phyloP scores from a whole-genome alignment of 164 flowering plant genomes.

The Nelumbo lutea region DNA sequence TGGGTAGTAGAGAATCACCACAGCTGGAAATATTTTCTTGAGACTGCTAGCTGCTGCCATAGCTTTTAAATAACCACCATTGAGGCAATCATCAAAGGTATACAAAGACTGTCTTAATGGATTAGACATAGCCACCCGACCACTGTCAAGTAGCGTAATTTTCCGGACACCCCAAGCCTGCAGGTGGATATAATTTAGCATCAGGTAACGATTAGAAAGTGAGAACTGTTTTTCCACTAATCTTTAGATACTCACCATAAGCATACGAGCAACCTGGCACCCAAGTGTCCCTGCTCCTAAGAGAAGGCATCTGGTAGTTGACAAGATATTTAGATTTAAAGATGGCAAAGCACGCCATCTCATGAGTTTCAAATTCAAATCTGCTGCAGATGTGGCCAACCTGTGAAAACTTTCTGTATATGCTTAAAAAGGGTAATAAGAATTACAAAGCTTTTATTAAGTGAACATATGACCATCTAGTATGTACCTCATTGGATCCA shows the following conservation, averaged over 20 bases:
- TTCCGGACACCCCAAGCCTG: conserved; percentile 98
- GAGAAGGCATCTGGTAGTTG: conserved; percentile 72
- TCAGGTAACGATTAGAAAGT: background rate
- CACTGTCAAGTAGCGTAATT: conserved; percentile 87
- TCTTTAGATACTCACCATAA: conserved; percentile 58
- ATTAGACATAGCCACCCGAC: conserved; percentile 93
- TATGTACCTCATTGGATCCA: conserved; percentile 88
- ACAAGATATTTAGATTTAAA: conserved; percentile 51
- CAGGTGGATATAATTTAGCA: conserved; percentile 16
- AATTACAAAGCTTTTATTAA: conserved; percentile 1
- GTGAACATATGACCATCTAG: background rate
- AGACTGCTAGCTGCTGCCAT: conserved; percentile 74
- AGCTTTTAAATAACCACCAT: conserved; percentile 86
- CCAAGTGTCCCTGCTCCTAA: conserved; percentile 99
- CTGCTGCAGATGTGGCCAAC: conserved; percentile 87
- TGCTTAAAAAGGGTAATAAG: background rate
- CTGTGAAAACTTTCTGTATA: conserved; percentile 35
- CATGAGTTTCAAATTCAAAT: conserved; percentile 92
- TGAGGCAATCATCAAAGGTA: conserved; percentile 77
- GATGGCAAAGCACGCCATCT: conserved; percentile 98
- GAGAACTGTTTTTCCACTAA: background rate
- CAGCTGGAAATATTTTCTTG: conserved; percentile 77
- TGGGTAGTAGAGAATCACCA: conserved; percentile 39
- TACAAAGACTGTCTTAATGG: conserved; percentile 93
- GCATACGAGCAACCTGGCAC: conserved; percentile 97